Evolutionary conservation across 805 yeast species (phyloP), one percentile per base, ranked within the genome.

Genomic region (Lipomyces spencermartinsiae): DNA sequence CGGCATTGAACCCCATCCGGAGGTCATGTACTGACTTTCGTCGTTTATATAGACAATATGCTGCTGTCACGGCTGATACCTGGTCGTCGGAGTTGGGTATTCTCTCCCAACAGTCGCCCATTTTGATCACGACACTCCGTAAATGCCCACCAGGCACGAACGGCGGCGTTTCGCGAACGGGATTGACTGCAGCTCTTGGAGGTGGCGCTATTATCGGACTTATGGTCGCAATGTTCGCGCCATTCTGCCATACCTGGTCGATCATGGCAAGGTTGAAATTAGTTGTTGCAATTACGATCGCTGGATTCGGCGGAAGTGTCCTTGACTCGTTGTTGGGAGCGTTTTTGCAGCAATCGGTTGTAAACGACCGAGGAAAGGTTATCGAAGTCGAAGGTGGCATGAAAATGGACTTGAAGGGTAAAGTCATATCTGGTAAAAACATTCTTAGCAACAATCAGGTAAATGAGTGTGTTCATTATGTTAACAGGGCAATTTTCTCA

Each of bases 11-110:
- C 12, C 37, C 31, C 9, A 9, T 34, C 25, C 10, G 2, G 16
- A 29, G n/a, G 8, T 58, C 29, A 61, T 34, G 39, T n/a, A 25
- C 14, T 58, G 59, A 22, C 22, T 37, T n/a, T 37, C 16, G 12
- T n/a, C 29, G 2, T 25, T 10, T 14, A 6, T 14, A 25, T 57
- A 70, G 73, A 5, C 84, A 83, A 51, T 83, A 83, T 65, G 79
- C 80, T 5, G 83, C 83, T 1, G 85, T 81, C 22, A 80, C 79
- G 5, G 80, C 85, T 4, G 85, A 83, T 66, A 82, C 85, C 0
- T 82, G 83, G 82, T 83, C 85, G 3, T 81, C 84, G 1, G 85
- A 83, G 64, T 73, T 83, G 22, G 85, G 85, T 1, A 82, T 83
- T 9, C 71, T 83, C 22, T 80, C 85, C 0, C 74, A 69, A 34